Evolutionary conservation across 805 yeast genomes (phyloP), one percentile per base, ranked within the genome.

Genomic region (Jamesozyma gamospora): DNA sequence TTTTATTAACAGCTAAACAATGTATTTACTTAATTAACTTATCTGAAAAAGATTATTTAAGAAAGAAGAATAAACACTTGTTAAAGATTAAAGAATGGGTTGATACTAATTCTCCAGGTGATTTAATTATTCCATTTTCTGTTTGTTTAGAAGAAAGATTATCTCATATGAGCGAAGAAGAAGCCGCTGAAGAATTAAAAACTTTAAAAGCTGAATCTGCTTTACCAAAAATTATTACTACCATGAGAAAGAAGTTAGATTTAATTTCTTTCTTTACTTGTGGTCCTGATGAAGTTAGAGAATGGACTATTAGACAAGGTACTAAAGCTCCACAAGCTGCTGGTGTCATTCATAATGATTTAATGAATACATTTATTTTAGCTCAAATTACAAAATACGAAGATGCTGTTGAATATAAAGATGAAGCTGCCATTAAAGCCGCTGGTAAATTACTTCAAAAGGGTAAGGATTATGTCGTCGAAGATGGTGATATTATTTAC

Each of bases 311-410:
- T 47, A 78, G 97, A 66, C 70, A 72, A 51, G 94, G 94, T 52
- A 82, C 90, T 35, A 80, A 84, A 53, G 96, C 96, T 39, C 98
- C 98, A n/a, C 87, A 83, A 58, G 97, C 98, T 34, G 98, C 98
- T 17, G 97, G 96, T 62, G 95, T 92, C 34, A 90, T 90, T 55
- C 98, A 92, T 65, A 83, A 88, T 30, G 98, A 90, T 67, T 75
- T 90, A 62, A 88, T 85, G 74, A 84, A 81, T 63, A 90, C 97
- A 17, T 92, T 92, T 62, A 87, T 92, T 55, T 77, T 86, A 53
- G 98, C 97, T 34, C 87, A 86, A 63, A 82, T 92, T 49, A 86
- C 86, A 57, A 88, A 86, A 56, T 92, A 76, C 67, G 74, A 71
- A 18, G 96, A 87, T 58, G 66, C 88, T 45, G 63, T 78, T 37